A percentile compares a stretch with the other conserved stretches of the same genome.
These are phyloP conservation scores for Copromyces sp. DNA, from an alignment of 495 filamentous ascomycete genomes.

Conservation along the genomic window DNA sequence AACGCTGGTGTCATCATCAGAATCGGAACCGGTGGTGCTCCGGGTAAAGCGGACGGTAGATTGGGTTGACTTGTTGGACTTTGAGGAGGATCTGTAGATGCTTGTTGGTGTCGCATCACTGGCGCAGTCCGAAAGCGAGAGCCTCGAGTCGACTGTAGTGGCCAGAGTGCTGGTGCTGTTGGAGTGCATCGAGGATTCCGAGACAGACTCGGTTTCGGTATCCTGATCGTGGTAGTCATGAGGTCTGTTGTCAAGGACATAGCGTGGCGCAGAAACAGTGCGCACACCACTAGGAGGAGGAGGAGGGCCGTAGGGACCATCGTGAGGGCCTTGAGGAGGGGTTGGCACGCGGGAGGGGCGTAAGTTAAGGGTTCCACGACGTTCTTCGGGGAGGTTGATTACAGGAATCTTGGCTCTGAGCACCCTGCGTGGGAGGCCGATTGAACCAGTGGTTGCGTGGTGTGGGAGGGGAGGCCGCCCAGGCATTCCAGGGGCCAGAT, in stretches of 20 bases:
- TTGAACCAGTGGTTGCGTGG: background rate
- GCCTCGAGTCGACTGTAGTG: constrained; percentile 22
- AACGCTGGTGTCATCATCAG: constrained; percentile 13
- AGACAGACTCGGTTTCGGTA: constrained; percentile 33
- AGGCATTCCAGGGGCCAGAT: background rate
- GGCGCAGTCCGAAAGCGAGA: constrained; percentile 17
- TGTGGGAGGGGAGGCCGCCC: background rate
- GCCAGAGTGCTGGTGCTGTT: constrained; percentile 35
- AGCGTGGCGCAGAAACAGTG: constrained; percentile 12
- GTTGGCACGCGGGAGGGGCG: constrained; percentile 17
- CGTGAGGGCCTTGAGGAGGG: background rate
- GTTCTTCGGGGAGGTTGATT: constrained; percentile 15
- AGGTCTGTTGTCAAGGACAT: constrained; percentile 10
- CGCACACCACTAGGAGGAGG: constrained; percentile 1
- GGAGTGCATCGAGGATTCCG: constrained; percentile 33
- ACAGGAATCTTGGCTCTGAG: constrained; percentile 23
- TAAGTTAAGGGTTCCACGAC: constrained; percentile 18
- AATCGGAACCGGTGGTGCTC: constrained; percentile 17
- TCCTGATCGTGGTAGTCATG: constrained; percentile 15
- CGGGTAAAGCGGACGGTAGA: constrained; percentile 24
- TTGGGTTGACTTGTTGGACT: constrained; percentile 19
- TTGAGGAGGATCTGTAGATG: constrained; percentile 17
- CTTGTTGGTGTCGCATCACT: constrained; percentile 25
- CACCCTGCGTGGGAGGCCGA: constrained; percentile 21
- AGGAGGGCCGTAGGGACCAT: background rate